Evolutionary conservation across 352 stramenopile species (phyloP).

Genomic region (Phytophthora podocarpi): DNA sequence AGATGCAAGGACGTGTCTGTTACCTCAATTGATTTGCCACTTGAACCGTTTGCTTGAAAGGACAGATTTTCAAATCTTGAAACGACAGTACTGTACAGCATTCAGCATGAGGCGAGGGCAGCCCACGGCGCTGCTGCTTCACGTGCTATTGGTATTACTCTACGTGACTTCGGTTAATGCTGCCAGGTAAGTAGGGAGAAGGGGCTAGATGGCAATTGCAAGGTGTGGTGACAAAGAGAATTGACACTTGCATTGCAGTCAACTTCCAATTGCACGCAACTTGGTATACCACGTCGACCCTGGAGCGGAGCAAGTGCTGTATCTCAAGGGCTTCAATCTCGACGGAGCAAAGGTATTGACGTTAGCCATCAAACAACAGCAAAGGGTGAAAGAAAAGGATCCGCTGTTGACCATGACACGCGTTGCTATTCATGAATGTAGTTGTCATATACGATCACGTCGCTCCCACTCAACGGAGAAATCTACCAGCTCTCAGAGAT

Average conservation of each 20-base stretch:
- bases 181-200: too few species aligned
- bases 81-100: slow-evolving; percentile 19
- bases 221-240: too few species aligned
- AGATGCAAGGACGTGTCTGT: too few species aligned
- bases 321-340: slow-evolving; percentile 81
- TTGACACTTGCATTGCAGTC: too few species aligned
- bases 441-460: slow-evolving; percentile 82
- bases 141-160: slow-evolving; percentile 10
- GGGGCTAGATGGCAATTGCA: too few species aligned
- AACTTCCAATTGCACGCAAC: slow-evolving; percentile 66
- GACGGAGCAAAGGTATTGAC: slow-evolving; percentile 46
- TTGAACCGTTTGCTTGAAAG: slow-evolving; percentile 9
- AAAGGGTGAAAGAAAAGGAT: not conserved
- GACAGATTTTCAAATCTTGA: slow-evolving; percentile 25
- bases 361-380: too few species aligned
- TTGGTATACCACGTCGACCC: slow-evolving; percentile 76
- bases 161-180: slow-evolving; percentile 8
- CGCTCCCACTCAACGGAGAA: slow-evolving; percentile 76
- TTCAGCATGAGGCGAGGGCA: slow-evolving; percentile 17
- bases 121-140: not conserved
- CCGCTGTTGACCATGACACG: not conserved
- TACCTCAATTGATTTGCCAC: slow-evolving; percentile 1
- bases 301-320: slow-evolving; percentile 78
- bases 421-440: slow-evolving; percentile 24
- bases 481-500: slow-evolving; percentile 92